Base-by-base conservation (phyloP, 768 basidiomycete genomes). In the Amyloporia xantha region DNA sequence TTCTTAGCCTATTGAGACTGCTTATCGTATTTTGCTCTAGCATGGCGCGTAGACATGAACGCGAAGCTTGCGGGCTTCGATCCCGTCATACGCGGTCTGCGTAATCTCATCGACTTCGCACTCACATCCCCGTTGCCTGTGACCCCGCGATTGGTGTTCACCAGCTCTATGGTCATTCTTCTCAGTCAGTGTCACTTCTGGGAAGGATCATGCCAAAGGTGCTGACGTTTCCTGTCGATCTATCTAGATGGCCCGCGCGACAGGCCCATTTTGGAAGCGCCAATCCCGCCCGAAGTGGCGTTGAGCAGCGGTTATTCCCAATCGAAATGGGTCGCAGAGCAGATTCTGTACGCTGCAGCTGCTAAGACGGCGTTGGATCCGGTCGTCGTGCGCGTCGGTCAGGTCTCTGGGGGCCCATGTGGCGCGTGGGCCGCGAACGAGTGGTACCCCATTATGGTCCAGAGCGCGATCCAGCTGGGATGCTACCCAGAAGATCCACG, bases 21-120 rank as follows among this genome's bases (percentile, higher is more conserved):
- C 24, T 20, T 21, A 13, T 20, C 7, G n/a, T n/a, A n/a, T n/a
- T n/a, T n/a, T n/a, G n/a, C n/a, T 19, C 9, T 30, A 45, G 71
- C 67, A 9, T 72, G 68, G 68, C 55, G 55, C 4, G 64, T 69
- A 2, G 60, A 71, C 54, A 70, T 70, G 50, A 68, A 66, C 41
- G 35, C 64, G 2, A 41, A 64, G 1, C 50, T 72, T 10, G 33
- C 59, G 3, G 59, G 62, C 2, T 63, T 71, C 54, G 65, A 68
- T 41, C 63, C 66, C 1, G 44, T 57, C 19, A 46, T 72, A 13
- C 37, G 30, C 2, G 60, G 60, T 6, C 60, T 67, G 5, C 64
- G 68, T 0, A 24, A 52, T 12, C 46, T 72, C 11, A 54, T 71
- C n/a, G 64, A 72, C 52, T 55, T 72, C 13, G 59, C 69, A 0